phyloP scores from a whole-genome alignment of 768 basidiomycete species.

The Melanogaster broomeanus region DNA sequence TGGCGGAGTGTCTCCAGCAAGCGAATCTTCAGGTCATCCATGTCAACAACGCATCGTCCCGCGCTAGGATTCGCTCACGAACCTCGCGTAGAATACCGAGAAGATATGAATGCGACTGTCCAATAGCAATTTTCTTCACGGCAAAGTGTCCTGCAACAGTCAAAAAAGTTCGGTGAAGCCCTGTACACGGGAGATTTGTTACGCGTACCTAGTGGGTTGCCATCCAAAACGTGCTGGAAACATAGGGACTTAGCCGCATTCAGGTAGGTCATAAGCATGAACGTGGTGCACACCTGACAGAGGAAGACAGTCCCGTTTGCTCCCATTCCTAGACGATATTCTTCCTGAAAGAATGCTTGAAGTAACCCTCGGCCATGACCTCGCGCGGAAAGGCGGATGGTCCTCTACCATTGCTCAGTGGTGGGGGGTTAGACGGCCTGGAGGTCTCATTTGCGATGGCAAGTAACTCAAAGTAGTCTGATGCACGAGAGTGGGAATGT shows the following conservation, averaged over 20 bases:
- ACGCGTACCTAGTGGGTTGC: conserved; percentile 70
- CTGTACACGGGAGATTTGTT: not conserved
- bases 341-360: conserved; percentile 90
- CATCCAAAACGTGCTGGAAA: conserved; percentile 79
- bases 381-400: conserved; percentile 57
- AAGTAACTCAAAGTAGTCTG: conserved; percentile 82
- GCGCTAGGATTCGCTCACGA: conserved; percentile 8
- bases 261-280: not conserved
- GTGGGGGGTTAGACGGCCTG: conserved; percentile 52
- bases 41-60: not conserved
- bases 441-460: conserved; percentile 69
- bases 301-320: conserved; percentile 90
- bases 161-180: conserved; percentile 3
- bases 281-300: conserved; percentile 62
- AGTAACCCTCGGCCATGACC: conserved; percentile 89
- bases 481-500: conserved; percentile 53
- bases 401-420: conserved; percentile 16
- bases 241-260: conserved; percentile 2
- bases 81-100: conserved; percentile 80
- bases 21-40: conserved; percentile 54
- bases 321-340: conserved; percentile 89
- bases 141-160: conserved; percentile 71
- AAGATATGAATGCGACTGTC: conserved; percentile 85
- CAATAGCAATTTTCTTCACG: conserved; percentile 96
- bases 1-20: conserved; percentile 86